Evolutionary conservation across 2,329 filamentous ascomycete genomes (phyloP), one percentile per base, ranked within the genome.

Genomic region (Xylariaceae sp.): DNA sequence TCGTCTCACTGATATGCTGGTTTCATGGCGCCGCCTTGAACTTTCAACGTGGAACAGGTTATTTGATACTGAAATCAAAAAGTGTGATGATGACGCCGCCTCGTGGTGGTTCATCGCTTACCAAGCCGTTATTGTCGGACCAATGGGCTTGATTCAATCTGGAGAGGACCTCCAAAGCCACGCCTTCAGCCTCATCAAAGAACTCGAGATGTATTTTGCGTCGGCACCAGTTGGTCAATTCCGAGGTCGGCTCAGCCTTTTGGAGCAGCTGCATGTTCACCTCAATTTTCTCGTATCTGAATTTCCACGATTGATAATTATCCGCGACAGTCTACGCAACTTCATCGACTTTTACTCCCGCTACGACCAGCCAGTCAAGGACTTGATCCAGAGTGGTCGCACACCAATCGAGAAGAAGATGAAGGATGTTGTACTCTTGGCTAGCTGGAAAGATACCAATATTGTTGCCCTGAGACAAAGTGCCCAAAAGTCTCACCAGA

Each of bases 81-180:
- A 87, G 60, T 90, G 85, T 59, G 75, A 85, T 18, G 80, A 89
- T 43, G 86, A 90, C 62, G 90, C 92, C 2, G 85, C 84, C 60
- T 86, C 87, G 14, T 99, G 94, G 94, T 99, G 91, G 86, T 99
- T 96, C 61, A 80, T 97, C 52, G 90, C 92, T 1, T 99, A 96
- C 62, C 90, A 97, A 68, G 89, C 86, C 5, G 82, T 95, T 39
- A 80, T 99, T 58, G 86, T 84, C 3, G 86, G 85, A 10, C 87
- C 91, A 0, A 74, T 89, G 47, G 78, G 81, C 17, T 77, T 92
- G 52, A 73, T 80, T 1, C 76, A 82, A 49, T 75, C 78, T 19
- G 76, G 74, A 1, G 69, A 79, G 18, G 79, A 84, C 42, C 69
- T 95, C 49, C 71, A 74, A 33, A 67, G 71, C 14, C 89, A 95